These are phyloP conservation scores for Pseudogymnoascus sp. DNA, from an alignment of 2,329 filamentous ascomycete species.

Conservation along the genomic window DNA sequence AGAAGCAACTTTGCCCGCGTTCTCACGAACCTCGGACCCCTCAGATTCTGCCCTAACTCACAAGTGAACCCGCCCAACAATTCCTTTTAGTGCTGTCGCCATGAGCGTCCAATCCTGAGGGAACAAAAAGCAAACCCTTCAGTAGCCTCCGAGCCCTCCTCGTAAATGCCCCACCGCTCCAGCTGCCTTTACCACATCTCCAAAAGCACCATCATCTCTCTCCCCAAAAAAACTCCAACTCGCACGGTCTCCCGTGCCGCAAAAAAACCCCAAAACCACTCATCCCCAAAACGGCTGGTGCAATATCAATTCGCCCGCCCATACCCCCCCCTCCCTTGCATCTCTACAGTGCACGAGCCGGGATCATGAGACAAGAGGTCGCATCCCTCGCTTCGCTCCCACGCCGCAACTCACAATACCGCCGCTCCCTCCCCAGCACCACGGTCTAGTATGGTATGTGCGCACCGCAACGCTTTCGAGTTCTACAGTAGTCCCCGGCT, in stretches of 20 bases:
- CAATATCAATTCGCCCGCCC: not conserved
- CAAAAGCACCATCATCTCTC: too few relatives aligned
- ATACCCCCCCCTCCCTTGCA: not conserved
- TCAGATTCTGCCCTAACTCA: not conserved
- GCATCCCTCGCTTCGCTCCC: not conserved
- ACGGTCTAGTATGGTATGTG: too few relatives aligned
- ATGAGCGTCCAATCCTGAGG: not conserved
- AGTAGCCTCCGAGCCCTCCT: not conserved
- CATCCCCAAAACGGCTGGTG: not conserved
- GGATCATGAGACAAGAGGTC: slow-evolving; percentile 4
- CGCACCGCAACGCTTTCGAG: not conserved
- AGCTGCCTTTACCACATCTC: too few relatives aligned
- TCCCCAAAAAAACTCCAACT: not conserved
- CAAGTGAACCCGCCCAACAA: not conserved
- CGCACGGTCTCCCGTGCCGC: not conserved
- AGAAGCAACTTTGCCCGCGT: not conserved
- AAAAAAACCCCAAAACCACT: not conserved
- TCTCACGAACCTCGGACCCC: not conserved
- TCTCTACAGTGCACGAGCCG: not conserved
- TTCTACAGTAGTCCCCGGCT: too few relatives aligned
- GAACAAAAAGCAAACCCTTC: slow-evolving; percentile 1
- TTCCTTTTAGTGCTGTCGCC: not conserved
- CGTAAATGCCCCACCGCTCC: not conserved
- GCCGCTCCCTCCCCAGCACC: too few relatives aligned
- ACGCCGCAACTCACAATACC: not conserved